Percentiles rank a stretch among this genome's conserved stretches.
phyloP scores from a whole-genome alignment of 2,329 filamentous ascomycete species.

The Ophiostoma montium region DNA sequence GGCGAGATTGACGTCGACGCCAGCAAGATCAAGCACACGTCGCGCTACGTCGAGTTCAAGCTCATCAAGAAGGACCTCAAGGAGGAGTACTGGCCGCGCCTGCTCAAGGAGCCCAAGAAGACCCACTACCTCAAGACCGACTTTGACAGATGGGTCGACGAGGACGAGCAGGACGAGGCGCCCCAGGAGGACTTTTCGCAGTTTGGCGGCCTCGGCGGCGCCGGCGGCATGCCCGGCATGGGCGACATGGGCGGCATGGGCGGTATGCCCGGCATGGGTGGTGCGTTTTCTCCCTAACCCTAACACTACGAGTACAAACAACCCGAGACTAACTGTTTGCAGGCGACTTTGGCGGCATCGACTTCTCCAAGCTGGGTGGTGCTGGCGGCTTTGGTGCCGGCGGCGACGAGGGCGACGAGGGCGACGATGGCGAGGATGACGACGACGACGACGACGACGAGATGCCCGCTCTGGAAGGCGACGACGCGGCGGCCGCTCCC shows the following conservation, averaged over 20 bases:
- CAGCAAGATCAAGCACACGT: constrained; percentile 77
- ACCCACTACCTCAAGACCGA: constrained; percentile 91
- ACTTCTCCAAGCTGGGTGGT: constrained; percentile 79
- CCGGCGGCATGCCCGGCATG: constrained; percentile 37
- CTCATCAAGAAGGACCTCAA: constrained; percentile 95
- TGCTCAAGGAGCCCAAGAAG: constrained; percentile 83
- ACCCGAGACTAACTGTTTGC: neutral
- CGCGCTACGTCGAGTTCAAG: constrained; percentile 77
- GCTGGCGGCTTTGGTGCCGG: constrained; percentile 25
- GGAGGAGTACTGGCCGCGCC: constrained; percentile 87
- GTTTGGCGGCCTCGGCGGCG: constrained; percentile 43
- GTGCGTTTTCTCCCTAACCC: neutral
- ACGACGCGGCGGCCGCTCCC: constrained; percentile 7
- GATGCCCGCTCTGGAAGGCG: constrained; percentile 69
- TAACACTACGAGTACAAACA: neutral
- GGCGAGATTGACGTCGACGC: constrained; percentile 76
- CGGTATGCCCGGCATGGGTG: constrained; percentile 21
- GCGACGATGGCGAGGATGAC: constrained; percentile 39
- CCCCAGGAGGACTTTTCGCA: constrained; percentile 65
- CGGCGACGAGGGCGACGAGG: constrained; percentile 28
- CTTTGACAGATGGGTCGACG: constrained; percentile 98
- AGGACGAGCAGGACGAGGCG: constrained; percentile 93
- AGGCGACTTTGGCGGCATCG: constrained; percentile 72
- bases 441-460: constrained; percentile 59
- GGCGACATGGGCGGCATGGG: constrained; percentile 34